phyloP scores from a whole-genome alignment of 176 grass and related monocot species.

The Tillandsia fasciculata region DNA sequence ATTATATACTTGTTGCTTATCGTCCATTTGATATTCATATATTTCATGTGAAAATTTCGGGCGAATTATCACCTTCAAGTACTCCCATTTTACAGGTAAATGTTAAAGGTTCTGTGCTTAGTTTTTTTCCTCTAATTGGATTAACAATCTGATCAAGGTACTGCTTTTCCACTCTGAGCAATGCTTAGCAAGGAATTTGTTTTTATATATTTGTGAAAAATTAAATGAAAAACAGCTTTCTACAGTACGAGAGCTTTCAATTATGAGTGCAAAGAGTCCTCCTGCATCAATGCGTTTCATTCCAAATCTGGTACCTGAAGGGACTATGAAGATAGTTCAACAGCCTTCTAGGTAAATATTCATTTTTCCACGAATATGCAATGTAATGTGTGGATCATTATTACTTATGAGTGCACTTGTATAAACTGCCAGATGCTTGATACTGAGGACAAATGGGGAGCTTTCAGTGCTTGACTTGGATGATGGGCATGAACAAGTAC shows the following conservation, averaged over 20 bases:
- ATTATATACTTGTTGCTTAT: slow-evolving; percentile 93
- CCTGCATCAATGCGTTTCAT: slow-evolving; percentile 93
- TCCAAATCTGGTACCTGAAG: slow-evolving; percentile 49
- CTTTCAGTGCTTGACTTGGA: slow-evolving; percentile 94
- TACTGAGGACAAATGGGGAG: slow-evolving; percentile 89
- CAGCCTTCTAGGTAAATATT: slow-evolving; percentile 73
- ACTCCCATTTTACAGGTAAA: slow-evolving; percentile 85
- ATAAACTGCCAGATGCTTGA: slow-evolving; percentile 67
- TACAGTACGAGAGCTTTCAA: slow-evolving; percentile 93
- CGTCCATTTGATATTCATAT: slow-evolving; percentile 99
- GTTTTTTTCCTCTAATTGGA: neutral
- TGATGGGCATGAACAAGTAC: slow-evolving; percentile 76
- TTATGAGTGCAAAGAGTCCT: slow-evolving; percentile 89
- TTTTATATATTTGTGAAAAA: slow-evolving; percentile 6
- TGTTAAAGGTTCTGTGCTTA: slow-evolving; percentile 8
- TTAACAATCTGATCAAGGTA: neutral
- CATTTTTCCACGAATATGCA: slow-evolving; percentile 6
- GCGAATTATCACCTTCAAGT: slow-evolving; percentile 68
- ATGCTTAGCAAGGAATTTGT: neutral
- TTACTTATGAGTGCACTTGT: slow-evolving; percentile 24
- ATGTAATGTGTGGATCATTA: slow-evolving; percentile 13
- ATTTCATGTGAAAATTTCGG: slow-evolving; percentile 79
- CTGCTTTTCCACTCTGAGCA: neutral
- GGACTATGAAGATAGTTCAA: slow-evolving; percentile 38
- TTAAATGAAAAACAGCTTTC: slow-evolving; percentile 48